These are phyloP conservation scores for Chytridium lagenaria DNA, from an alignment of 371 early-diverging fungal genomes.

Conservation along the genomic window DNA sequence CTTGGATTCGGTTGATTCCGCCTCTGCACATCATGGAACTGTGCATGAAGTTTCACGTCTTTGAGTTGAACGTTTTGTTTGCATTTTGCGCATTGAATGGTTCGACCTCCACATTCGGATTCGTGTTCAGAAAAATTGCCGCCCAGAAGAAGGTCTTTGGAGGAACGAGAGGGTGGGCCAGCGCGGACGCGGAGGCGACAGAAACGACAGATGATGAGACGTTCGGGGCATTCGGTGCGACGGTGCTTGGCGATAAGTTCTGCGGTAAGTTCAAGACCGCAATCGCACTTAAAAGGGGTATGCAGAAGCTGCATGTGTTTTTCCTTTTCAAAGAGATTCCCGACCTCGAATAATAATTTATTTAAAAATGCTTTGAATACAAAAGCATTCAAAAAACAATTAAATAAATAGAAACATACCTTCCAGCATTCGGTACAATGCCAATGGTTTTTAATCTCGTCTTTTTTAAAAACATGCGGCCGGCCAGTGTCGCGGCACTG, in stretches of 20 bases:
- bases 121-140: constrained; percentile 66
- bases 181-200: constrained; percentile 78
- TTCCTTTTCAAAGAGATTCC: constrained; percentile 52
- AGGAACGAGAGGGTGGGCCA: constrained; percentile 62
- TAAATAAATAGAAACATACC: too few relatives aligned
- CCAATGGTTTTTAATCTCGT: constrained; percentile 74
- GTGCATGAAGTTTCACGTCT: constrained; percentile 75
- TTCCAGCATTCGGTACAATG: constrained; percentile 75
- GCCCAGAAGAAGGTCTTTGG: constrained; percentile 63
- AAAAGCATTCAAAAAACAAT: too few relatives aligned
- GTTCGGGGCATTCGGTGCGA: constrained; percentile 71
- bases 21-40: constrained; percentile 76
- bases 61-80: constrained; percentile 74
- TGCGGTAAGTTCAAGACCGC: constrained; percentile 56
- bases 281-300: constrained; percentile 65
- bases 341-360: constrained; percentile 35
- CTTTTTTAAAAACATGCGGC: constrained; percentile 66
- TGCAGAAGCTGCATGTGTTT: constrained; percentile 78
- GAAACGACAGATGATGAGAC: constrained; percentile 80
- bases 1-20: constrained; percentile 37
- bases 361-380: too few relatives aligned
- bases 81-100: constrained; percentile 83
- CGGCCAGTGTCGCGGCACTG: constrained; percentile 56
- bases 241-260: constrained; percentile 70
- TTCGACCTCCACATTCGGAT: constrained; percentile 84